These are phyloP conservation scores for Eragrostis curvula DNA, from an alignment of 176 grass and related monocot genomes.

Conservation along the genomic window DNA sequence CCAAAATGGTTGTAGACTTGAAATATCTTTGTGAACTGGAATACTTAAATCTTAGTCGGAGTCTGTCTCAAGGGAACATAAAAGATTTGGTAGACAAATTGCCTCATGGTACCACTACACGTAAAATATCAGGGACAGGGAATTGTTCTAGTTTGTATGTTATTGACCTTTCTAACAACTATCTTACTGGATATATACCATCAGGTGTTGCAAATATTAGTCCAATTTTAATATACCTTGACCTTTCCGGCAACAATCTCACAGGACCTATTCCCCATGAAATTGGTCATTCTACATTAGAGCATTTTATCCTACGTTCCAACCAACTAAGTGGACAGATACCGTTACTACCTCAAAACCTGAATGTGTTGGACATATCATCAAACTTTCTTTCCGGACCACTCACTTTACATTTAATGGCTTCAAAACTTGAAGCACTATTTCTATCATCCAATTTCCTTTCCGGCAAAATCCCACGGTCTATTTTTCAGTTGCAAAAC, in stretches of 20 bases:
- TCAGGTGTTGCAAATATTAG: not conserved
- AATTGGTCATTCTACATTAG: not conserved
- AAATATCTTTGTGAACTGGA: conserved; percentile 17
- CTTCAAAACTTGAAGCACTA: not conserved
- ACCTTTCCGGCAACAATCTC: not conserved
- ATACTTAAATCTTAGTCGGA: not conserved
- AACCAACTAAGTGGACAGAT: not conserved
- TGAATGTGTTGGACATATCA: not conserved
- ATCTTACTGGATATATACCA: not conserved
- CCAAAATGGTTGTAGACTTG: not conserved
- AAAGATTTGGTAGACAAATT: not conserved
- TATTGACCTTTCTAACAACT: not conserved
- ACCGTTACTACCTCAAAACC: not conserved
- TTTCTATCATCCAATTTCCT: conserved; percentile 32
- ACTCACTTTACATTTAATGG: not conserved
- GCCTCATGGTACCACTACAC: not conserved
- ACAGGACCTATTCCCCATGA: not conserved
- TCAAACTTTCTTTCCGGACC: not conserved
- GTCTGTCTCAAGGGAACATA: not conserved
- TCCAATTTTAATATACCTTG: not conserved
- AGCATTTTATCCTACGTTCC: not conserved
- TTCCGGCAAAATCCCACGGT: conserved; percentile 23
- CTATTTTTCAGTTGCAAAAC: not conserved
- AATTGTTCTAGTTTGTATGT: not conserved
- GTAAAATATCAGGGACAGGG: not conserved